Conservation (phyloP, 257 asterid species). For the Solanum piurae region DNA sequence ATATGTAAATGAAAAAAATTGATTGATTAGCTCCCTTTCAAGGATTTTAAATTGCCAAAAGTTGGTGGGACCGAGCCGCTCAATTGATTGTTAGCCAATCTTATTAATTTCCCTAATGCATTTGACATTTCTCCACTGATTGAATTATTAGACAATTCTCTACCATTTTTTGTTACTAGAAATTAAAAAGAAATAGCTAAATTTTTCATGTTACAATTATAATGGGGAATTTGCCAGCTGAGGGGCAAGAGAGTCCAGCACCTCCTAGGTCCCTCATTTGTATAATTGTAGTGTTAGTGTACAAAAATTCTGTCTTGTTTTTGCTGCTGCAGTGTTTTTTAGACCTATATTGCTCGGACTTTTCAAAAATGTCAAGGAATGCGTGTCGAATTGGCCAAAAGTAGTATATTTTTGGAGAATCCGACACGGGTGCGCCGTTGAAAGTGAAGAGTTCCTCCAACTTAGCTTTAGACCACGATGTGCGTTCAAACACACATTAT, state of each 20-base stretch:
- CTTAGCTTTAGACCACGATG: neutral
- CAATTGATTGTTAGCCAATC: constrained; percentile 10
- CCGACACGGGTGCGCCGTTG: no score
- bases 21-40: constrained; percentile 16
- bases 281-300: neutral
- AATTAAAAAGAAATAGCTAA: neutral
- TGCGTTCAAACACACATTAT: neutral
- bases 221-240: constrained; percentile 22
- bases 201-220: constrained; percentile 16
- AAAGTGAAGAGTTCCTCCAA: neutral
- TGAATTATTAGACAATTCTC: constrained; percentile 10
- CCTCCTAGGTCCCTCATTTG: constrained; percentile 22
- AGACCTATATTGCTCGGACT: no score
- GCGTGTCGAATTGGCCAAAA: neutral
- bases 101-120: constrained; percentile 16
- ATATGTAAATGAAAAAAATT: neutral
- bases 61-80: constrained; percentile 20
- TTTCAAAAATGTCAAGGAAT: no score
- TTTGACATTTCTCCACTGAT: constrained; percentile 21
- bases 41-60: constrained; percentile 20
- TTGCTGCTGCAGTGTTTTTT: neutral
- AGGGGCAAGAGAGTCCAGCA: constrained; percentile 24
- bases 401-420: neutral
- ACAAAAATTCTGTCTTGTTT: neutral
- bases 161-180: neutral